These are phyloP conservation scores for Lecanicillium sp. DNA, from an alignment of 2,329 filamentous ascomycete species.

Conservation along the genomic window DNA sequence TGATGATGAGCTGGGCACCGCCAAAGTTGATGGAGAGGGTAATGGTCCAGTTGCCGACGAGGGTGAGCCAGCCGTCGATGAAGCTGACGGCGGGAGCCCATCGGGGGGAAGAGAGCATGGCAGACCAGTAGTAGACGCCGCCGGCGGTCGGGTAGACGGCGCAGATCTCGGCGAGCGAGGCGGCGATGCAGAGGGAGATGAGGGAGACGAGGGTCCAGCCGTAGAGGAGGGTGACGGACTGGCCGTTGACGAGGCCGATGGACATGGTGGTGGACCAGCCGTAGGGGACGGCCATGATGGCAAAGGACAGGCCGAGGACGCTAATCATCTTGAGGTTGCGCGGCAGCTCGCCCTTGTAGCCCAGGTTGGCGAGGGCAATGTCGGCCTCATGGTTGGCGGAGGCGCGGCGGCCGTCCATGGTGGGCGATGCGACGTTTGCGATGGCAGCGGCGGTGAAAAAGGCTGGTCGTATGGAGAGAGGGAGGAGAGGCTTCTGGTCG, in stretches of 20 bases:
- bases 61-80: constrained; percentile 67
- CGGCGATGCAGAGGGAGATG: constrained; percentile 65
- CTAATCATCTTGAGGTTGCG: constrained; percentile 42
- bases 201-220: constrained; percentile 55
- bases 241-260: constrained; percentile 59
- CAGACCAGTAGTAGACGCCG: constrained; percentile 69
- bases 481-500: not conserved
- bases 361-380: constrained; percentile 36
- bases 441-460: too few species aligned
- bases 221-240: constrained; percentile 67
- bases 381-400: constrained; percentile 23
- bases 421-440: not conserved
- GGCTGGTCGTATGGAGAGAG: too few species aligned
- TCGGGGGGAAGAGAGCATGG: constrained; percentile 51
- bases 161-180: constrained; percentile 65
- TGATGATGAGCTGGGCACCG: constrained; percentile 60
- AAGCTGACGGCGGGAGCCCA: constrained; percentile 61
- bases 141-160: constrained; percentile 56
- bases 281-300: constrained; percentile 44
- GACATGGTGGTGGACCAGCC: constrained; percentile 41
- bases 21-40: constrained; percentile 65
- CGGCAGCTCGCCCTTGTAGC: constrained; percentile 42
- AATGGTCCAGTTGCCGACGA: constrained; percentile 64
- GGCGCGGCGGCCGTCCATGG: constrained; percentile 10
- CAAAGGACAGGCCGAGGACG: constrained; percentile 41